A percentile compares a stretch with the other conserved stretches of the same genome.
phyloP scores from a whole-genome alignment of 352 stramenopile species.

The Phytophthora pistaciae region DNA sequence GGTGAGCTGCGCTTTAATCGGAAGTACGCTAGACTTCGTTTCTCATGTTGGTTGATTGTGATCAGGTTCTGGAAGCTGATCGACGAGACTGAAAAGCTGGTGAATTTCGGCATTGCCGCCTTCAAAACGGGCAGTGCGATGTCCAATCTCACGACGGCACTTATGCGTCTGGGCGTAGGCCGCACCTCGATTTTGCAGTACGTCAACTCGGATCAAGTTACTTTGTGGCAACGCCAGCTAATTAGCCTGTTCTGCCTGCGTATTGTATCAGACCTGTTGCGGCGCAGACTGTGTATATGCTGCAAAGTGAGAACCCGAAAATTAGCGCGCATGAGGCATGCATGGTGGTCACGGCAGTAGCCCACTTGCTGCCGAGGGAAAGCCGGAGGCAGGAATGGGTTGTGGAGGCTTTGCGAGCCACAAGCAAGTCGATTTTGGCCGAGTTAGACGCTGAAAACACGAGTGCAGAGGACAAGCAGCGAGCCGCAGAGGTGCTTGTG shows the following conservation, averaged over 20 bases:
- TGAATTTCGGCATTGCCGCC: conserved; percentile 71
- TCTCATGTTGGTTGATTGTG: neutral
- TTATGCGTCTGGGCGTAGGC: conserved; percentile 68
- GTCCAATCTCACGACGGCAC: conserved; percentile 48
- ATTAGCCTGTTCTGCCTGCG: neutral
- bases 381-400: conserved; percentile 62
- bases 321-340: conserved; percentile 57
- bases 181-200: conserved; percentile 68
- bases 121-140: conserved; percentile 57
- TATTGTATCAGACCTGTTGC: conserved; percentile 49
- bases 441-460: conserved; percentile 31
- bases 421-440: conserved; percentile 46
- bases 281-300: conserved; percentile 52
- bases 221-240: neutral
- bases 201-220: conserved; percentile 12
- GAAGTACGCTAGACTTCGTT: neutral
- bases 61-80: conserved; percentile 76
- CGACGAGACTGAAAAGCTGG: conserved; percentile 64
- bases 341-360: conserved; percentile 55
- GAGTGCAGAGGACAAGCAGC: conserved; percentile 29
- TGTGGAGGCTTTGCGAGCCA: conserved; percentile 45
- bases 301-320: conserved; percentile 30
- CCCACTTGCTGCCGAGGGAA: conserved; percentile 61
- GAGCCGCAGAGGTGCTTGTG: conserved; percentile 43
- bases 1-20: conserved; percentile 28